Percentiles rank a stretch among this genome's conserved stretches.
phyloP scores from a whole-genome alignment of 2,329 filamentous ascomycete genomes.

The Fusarium agapanthi region DNA sequence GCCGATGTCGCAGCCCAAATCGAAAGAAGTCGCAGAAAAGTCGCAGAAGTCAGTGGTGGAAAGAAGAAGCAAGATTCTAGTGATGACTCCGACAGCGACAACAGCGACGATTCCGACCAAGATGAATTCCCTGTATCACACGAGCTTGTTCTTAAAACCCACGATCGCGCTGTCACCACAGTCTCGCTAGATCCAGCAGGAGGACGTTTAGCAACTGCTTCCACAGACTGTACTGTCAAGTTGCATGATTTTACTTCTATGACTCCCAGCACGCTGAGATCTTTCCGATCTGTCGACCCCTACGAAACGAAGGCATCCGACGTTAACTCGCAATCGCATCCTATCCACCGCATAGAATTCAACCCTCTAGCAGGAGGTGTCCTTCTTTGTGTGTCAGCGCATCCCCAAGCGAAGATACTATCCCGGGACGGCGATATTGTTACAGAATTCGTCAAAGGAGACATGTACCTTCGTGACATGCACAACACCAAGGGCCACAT shows the following conservation, averaged over 20 bases:
- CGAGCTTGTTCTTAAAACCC: constrained; percentile 90
- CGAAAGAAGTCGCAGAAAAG: constrained; percentile 74
- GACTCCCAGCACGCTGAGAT: constrained; percentile 91
- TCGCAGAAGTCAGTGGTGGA: constrained; percentile 17
- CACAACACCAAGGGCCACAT: constrained; percentile 97
- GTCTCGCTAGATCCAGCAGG: constrained; percentile 87
- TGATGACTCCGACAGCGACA: constrained; percentile 56
- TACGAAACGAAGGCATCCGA: constrained; percentile 75
- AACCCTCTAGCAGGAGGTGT: constrained; percentile 81
- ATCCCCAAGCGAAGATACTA: constrained; percentile 89
- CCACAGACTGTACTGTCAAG: constrained; percentile 89
- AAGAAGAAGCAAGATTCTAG: constrained; percentile 54
- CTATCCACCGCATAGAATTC: constrained; percentile 87
- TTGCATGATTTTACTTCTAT: constrained; percentile 95
- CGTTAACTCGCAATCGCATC: constrained; percentile 81
- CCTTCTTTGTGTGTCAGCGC: constrained; percentile 87
- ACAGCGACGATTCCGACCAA: constrained; percentile 70
- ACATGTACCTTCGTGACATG: constrained; percentile 98
- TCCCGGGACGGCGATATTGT: constrained; percentile 87
- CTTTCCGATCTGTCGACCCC: constrained; percentile 92
- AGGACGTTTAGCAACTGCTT: constrained; percentile 86
- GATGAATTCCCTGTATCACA: constrained; percentile 94
- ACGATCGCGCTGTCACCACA: constrained; percentile 86
- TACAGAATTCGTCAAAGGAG: constrained; percentile 92
- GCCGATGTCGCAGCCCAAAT: constrained; percentile 83